Evolutionary conservation across 139 green algal genomes (phyloP).

Genomic region (Chlamydomonas incerta): DNA sequence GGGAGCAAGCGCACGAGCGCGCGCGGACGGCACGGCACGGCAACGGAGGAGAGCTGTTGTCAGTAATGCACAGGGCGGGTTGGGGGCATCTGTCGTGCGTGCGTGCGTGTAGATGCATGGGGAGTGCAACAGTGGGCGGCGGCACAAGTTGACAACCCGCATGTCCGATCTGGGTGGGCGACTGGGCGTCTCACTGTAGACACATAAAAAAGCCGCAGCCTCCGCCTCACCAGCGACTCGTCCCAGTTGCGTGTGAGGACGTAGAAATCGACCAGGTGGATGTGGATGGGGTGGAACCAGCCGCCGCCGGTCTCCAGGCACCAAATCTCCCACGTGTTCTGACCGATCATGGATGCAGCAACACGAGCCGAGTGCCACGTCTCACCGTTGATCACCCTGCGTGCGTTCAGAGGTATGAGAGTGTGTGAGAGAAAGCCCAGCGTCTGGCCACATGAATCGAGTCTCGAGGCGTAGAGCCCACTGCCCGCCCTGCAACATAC

Average conservation of each 20-base stretch:
- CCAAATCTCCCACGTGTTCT: conserved; percentile 35
- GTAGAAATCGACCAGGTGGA: conserved; percentile 30
- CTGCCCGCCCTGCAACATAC: neutral
- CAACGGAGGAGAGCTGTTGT: no score
- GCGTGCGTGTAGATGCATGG: no score
- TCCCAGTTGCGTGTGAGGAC: conserved; percentile 3
- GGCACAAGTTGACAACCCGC: no score
- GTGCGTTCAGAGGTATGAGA: neutral
- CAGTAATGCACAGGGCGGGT: no score
- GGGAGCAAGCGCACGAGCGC: no score
- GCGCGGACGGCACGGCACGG: no score
- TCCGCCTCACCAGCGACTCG: neutral
- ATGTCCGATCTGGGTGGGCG: no score
- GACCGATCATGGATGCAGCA: neutral
- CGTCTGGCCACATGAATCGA: no score
- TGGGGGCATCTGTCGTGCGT: no score
- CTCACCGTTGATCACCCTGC: conserved; percentile 27
- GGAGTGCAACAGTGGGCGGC: no score
- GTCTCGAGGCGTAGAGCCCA: no score
- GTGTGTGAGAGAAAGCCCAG: neutral
- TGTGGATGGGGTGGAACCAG: conserved; percentile 40
- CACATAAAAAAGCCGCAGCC: neutral
- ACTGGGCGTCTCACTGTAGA: no score
- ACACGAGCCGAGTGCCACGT: conserved; percentile 8
- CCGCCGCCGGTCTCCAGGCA: conserved; percentile 20